A percentile compares a stretch with the other conserved stretches of the same genome.
Conservation (phyloP, 1,284 basidiomycete species). For the Entoloma clypeatum region DNA sequence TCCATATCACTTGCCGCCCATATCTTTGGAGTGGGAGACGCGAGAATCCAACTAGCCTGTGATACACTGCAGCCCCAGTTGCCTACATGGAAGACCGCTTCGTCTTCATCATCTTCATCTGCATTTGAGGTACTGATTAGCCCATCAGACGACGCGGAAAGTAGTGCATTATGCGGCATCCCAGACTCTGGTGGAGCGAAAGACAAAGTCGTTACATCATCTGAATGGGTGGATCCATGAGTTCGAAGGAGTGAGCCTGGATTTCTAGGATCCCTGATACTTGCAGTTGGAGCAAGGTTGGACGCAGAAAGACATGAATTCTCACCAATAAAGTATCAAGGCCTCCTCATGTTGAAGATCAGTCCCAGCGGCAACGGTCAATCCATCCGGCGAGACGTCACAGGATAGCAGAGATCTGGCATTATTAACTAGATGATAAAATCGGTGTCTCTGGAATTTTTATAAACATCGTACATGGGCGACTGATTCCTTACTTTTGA, state of each 20-base stretch:
- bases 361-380: slow-evolving; percentile 67
- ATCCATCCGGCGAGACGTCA: slow-evolving; percentile 64
- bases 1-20: slow-evolving; percentile 86
- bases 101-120: slow-evolving; percentile 70
- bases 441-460: slow-evolving; percentile 35
- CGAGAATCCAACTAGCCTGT: slow-evolving; percentile 63
- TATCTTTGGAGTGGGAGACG: slow-evolving; percentile 32
- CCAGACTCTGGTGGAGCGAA: slow-evolving; percentile 39
- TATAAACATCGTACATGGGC: slow-evolving; percentile 14
- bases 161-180: slow-evolving; percentile 37
- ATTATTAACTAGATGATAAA: slow-evolving; percentile 41
- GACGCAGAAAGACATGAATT: slow-evolving; percentile 2
- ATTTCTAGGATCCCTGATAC: slow-evolving; percentile 49
- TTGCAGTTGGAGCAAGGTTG: not conserved
- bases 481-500: slow-evolving; percentile 53
- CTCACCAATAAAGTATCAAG: slow-evolving; percentile 68
- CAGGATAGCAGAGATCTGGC: slow-evolving; percentile 54
- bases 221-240: slow-evolving; percentile 65
- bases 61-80: slow-evolving; percentile 76
- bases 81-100: slow-evolving; percentile 61
- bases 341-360: slow-evolving; percentile 69
- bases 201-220: slow-evolving; percentile 69
- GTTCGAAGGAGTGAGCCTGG: slow-evolving; percentile 37
- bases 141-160: slow-evolving; percentile 74
- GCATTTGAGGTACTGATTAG: slow-evolving; percentile 64